Evolutionary conservation across 768 basidiomycete species (phyloP).

Genomic region (Coprinopsis strossmayeri): DNA sequence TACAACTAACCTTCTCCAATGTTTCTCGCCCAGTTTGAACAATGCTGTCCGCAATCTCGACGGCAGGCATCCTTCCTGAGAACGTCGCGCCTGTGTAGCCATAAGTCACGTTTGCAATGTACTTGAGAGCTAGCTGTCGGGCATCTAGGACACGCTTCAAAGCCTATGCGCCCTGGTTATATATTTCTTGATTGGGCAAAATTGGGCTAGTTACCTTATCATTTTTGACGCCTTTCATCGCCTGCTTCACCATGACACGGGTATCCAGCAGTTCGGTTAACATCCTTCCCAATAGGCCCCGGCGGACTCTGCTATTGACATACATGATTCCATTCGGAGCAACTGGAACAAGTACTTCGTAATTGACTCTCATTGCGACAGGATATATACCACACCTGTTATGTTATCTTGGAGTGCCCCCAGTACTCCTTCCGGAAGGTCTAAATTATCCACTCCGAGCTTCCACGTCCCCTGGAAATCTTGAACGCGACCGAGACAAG

Average conservation of each 20-base stretch:
- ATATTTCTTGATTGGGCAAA: constrained; percentile 3
- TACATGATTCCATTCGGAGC: constrained; percentile 96
- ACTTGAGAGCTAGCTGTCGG: constrained; percentile 89
- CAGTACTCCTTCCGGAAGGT: constrained; percentile 61
- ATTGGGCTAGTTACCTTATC: constrained; percentile 54
- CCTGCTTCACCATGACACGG: constrained; percentile 96
- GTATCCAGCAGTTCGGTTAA: constrained; percentile 88
- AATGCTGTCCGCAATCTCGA: constrained; percentile 97
- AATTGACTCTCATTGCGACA: background rate
- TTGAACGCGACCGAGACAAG: constrained; percentile 84
- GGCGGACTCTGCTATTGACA: constrained; percentile 77
- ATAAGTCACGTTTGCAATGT: constrained; percentile 91
- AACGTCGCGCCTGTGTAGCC: constrained; percentile 94
- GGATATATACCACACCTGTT: constrained; percentile 43
- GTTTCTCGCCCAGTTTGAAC: constrained; percentile 96
- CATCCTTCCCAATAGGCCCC: constrained; percentile 87
- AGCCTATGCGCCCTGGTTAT: constrained; percentile 53
- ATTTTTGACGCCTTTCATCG: constrained; percentile 74
- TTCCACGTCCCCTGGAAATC: constrained; percentile 86
- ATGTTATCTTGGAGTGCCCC: constrained; percentile 70
- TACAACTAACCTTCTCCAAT: constrained; percentile 80
- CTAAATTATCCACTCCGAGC: constrained; percentile 75
- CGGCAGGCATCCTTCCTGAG: constrained; percentile 96
- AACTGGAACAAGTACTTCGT: constrained; percentile 42
- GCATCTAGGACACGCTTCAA: constrained; percentile 77